Conservation (phyloP, 371 early-diverging fungal species). For the Saksenaea oblongispora region DNA sequence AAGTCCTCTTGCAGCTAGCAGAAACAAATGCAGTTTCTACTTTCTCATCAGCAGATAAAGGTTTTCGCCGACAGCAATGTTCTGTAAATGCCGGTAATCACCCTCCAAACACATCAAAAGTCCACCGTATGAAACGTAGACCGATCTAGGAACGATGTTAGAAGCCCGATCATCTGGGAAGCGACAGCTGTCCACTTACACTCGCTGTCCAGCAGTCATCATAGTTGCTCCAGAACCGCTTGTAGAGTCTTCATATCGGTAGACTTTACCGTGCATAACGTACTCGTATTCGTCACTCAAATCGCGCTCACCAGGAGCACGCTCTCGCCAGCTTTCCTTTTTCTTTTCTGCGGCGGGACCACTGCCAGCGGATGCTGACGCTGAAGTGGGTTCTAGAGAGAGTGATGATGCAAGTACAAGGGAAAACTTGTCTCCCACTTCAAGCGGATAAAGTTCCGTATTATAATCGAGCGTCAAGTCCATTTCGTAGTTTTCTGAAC, state of each 20-base stretch:
- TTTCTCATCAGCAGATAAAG: slow-evolving; percentile 89
- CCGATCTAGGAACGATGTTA: slow-evolving; percentile 49
- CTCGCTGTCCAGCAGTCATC: slow-evolving; percentile 51
- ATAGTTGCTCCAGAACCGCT: slow-evolving; percentile 34
- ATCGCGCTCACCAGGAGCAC: slow-evolving; percentile 67
- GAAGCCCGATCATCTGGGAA: not conserved
- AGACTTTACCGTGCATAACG: slow-evolving; percentile 96
- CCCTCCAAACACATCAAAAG: slow-evolving; percentile 91
- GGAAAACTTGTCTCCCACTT: slow-evolving; percentile 81
- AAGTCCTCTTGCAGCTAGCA: not conserved
- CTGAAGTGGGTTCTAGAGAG: slow-evolving; percentile 44
- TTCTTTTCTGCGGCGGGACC: slow-evolving; percentile 38
- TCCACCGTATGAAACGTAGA: slow-evolving; percentile 93
- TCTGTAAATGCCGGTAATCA: slow-evolving; percentile 80
- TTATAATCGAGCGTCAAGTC: slow-evolving; percentile 91
- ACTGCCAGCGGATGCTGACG: not conserved
- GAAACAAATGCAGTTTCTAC: slow-evolving; percentile 32
- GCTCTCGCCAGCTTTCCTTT: slow-evolving; percentile 65
- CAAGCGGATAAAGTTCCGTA: slow-evolving; percentile 89
- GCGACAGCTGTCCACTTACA: slow-evolving; percentile 55
- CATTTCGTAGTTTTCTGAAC: slow-evolving; percentile 87
- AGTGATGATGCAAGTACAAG: slow-evolving; percentile 82
- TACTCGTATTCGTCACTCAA: slow-evolving; percentile 96
- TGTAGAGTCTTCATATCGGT: slow-evolving; percentile 86
- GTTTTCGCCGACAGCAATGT: slow-evolving; percentile 83